These are phyloP conservation scores for Calycina marina DNA, from an alignment of 2,329 filamentous ascomycete species.

Conservation along the genomic window DNA sequence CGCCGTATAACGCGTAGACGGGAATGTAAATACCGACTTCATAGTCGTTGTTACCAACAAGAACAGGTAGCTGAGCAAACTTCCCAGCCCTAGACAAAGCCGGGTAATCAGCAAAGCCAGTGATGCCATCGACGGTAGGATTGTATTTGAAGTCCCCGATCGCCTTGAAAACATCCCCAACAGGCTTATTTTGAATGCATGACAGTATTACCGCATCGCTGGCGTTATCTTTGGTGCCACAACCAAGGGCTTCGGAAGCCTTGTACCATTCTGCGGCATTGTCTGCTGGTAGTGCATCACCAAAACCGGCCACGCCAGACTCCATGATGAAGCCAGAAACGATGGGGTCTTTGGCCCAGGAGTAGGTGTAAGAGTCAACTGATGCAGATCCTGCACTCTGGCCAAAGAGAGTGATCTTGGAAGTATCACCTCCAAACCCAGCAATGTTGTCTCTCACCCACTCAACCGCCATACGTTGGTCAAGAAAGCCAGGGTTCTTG, in stretches of 20 bases:
- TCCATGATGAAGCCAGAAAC: constrained; percentile 20
- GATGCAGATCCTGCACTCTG: constrained; percentile 44
- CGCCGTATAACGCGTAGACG: constrained; percentile 10
- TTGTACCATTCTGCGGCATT: constrained; percentile 14
- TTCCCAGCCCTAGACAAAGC: too few relatives aligned
- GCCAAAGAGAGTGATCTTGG: constrained; percentile 38
- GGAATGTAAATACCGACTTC: constrained; percentile 22
- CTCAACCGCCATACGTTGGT: constrained; percentile 42
- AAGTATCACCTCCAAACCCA: constrained; percentile 42
- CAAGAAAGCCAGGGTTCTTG: constrained; percentile 49
- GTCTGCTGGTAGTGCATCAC: constrained; percentile 15
- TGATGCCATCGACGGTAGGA: constrained; percentile 17
- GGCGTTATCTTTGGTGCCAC: constrained; percentile 16
- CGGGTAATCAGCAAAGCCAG: constrained; percentile 19
- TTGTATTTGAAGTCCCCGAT: constrained; percentile 13
- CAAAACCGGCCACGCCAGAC: constrained; percentile 20
- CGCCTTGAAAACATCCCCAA: constrained; percentile 10
- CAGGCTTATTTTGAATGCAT: constrained; percentile 16
- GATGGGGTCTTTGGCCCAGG: constrained; percentile 21
- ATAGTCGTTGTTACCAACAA: constrained; percentile 23
- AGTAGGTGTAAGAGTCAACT: constrained; percentile 23
- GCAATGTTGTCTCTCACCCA: constrained; percentile 48
- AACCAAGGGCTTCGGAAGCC: constrained; percentile 14
- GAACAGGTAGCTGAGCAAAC: constrained; percentile 14
- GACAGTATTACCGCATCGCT: constrained; percentile 9